Evolutionary conservation across 345 rosid species (phyloP).

Genomic region (Rhodomyrtus tomentosa): DNA sequence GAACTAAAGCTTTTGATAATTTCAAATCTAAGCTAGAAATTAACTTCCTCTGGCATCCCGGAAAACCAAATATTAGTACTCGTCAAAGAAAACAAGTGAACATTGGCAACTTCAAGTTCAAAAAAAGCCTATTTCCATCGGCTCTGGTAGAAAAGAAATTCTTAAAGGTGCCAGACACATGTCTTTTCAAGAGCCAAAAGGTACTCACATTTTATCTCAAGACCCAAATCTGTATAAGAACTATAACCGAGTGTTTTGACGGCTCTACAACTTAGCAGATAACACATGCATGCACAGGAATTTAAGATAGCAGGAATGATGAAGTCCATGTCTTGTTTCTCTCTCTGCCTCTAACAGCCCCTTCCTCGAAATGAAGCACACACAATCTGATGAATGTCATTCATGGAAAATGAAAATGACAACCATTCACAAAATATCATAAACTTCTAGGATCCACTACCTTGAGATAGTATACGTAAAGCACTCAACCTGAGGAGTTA

Average conservation of each 20-base stretch:
- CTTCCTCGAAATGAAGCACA: neutral
- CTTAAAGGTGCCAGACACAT: neutral
- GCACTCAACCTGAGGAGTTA: neutral
- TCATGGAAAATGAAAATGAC: neutral
- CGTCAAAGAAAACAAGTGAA: neutral
- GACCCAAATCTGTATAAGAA: neutral
- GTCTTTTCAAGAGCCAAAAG: neutral
- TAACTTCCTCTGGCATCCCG: neutral
- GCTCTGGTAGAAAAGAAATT: neutral
- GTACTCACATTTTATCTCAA: neutral
- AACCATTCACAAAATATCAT: neutral
- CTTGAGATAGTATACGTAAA: neutral
- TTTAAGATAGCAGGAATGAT: neutral
- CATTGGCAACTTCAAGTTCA: neutral
- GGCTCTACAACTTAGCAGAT: neutral
- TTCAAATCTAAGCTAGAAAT: neutral
- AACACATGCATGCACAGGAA: neutral
- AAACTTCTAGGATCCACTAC: neutral
- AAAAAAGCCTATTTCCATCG: neutral
- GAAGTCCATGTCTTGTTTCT: neutral
- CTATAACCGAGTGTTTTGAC: neutral
- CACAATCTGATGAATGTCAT: neutral
- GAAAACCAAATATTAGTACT: neutral
- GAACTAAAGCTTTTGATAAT: neutral
- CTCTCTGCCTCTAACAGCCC: neutral